Percentiles rank a stretch among this genome's conserved stretches.
Conservation (phyloP, 768 basidiomycete species). For the Podaxis sp. region DNA sequence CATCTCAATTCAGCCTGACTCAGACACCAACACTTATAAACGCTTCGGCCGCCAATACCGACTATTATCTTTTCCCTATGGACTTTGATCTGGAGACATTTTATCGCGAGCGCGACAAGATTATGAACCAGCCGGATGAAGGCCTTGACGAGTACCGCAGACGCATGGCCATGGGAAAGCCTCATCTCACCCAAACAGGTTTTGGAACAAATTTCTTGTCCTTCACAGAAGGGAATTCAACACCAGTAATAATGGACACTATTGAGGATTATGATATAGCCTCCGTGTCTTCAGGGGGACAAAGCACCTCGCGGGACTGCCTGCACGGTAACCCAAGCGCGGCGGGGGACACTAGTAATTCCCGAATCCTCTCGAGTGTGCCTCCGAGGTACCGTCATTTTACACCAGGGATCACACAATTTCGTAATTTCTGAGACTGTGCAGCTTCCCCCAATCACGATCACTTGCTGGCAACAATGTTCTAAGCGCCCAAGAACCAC, state of each 20-base stretch:
- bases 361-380: not conserved
- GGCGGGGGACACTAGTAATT: not conserved
- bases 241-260: not conserved
- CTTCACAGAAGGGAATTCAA: not conserved
- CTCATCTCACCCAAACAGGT: conserved; percentile 1
- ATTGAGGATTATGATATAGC: not conserved
- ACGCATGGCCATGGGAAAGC: conserved; percentile 18
- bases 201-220: not conserved
- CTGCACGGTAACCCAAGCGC: not conserved
- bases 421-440: not conserved
- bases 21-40: conserved; percentile 3
- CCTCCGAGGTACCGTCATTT: not conserved
- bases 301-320: not conserved
- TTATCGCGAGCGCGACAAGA: conserved; percentile 50
- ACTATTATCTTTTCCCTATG: conserved; percentile 3
- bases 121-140: conserved; percentile 52
- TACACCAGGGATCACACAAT: not conserved
- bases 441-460: not conserved
- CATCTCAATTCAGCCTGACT: conserved; percentile 4
- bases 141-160: conserved; percentile 43
- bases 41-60: conserved; percentile 2
- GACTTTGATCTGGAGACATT: conserved; percentile 40
- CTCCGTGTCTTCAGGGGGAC: conserved; percentile 2
- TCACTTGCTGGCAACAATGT: not conserved
- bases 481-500: not conserved